Evolutionary conservation across 2,329 filamentous ascomycete species (phyloP), one percentile per base, ranked within the genome.

Genomic region (Elsinoe perseae): DNA sequence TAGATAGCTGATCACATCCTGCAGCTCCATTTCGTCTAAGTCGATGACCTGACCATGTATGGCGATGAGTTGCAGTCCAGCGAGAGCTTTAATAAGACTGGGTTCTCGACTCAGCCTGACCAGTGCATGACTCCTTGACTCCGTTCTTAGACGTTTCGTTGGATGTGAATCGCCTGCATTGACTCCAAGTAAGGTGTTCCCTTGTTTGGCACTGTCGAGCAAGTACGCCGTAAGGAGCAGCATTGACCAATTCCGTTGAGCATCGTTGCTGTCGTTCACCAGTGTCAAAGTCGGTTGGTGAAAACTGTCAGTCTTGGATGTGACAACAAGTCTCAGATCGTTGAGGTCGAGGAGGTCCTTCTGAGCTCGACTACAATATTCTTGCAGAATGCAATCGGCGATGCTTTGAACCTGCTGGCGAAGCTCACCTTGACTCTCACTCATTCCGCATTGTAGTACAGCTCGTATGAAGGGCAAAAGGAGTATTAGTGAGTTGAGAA

Each of bases 271-370:
- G 18, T 28, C 20, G 62, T 3, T 59, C 44, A 56, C 9, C 67
- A 60, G 27, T 66, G 64, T 60, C 68, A 66, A 25, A 59, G 30
- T 34, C 8, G 48, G 30, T 16, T 34, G 30, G 10, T 38, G 30
- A 20, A 52, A 32, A 10, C 14, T 25, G 30, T 32, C 27, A 6
- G 14, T 6, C 9, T n/a, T 10, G 7, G 18, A 10, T 8, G 7
- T 21, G 2, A 34, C 21, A 21, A 16, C 12, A 65, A 67, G 63
- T 64, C 77, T 77, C 65, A 96, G 67, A 63, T 96, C 87, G 59
- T 88, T 83, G n/a, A 95, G 72, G 61, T 89, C 86, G 9, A 97
- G 76, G 34, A 85, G 81, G 48, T 87, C 84, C 58, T 82, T 82
- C 48, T 87, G 83, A 32, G 82, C 77, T 59, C 89, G 80, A 61